These are phyloP conservation scores for Colletotrichum lupini DNA, from an alignment of 2,329 filamentous ascomycete genomes.

Conservation along the genomic window DNA sequence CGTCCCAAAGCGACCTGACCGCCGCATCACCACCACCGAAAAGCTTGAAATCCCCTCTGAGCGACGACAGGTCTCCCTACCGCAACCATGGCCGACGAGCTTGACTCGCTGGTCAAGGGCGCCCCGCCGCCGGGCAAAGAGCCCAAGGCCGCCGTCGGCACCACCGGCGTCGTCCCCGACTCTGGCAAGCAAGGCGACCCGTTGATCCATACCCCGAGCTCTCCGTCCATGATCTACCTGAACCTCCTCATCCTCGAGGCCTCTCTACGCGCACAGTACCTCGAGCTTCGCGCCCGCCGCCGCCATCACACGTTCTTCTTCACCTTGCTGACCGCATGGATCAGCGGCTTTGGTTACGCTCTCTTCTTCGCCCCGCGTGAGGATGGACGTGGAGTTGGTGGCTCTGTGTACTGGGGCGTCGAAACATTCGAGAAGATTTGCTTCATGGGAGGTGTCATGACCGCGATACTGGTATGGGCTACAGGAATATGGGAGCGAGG, in stretches of 20 bases:
- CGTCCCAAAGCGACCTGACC: conserved; percentile 19
- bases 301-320: conserved; percentile 96
- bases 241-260: conserved; percentile 98
- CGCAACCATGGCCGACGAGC: conserved; percentile 68
- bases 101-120: conserved; percentile 95
- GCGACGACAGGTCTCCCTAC: neutral
- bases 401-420: conserved; percentile 95
- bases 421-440: conserved; percentile 92
- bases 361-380: conserved; percentile 96
- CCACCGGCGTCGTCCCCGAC: conserved; percentile 56
- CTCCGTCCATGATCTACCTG: conserved; percentile 95
- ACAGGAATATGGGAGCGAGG: conserved; percentile 97
- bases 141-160: conserved; percentile 44
- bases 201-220: conserved; percentile 84
- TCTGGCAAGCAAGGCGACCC: conserved; percentile 71
- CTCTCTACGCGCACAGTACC: conserved; percentile 90
- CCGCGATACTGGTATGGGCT: conserved; percentile 87
- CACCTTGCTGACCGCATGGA: conserved; percentile 82
- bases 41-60: conserved; percentile 10
- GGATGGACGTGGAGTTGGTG: conserved; percentile 90
- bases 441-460: conserved; percentile 90
- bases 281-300: conserved; percentile 86
- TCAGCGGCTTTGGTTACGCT: conserved; percentile 85
- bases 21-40: neutral
- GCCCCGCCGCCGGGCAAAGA: conserved; percentile 74